These are phyloP conservation scores for Pseudogymnoascus sp. DNA, from an alignment of 2,329 filamentous ascomycete genomes.

Conservation along the genomic window DNA sequence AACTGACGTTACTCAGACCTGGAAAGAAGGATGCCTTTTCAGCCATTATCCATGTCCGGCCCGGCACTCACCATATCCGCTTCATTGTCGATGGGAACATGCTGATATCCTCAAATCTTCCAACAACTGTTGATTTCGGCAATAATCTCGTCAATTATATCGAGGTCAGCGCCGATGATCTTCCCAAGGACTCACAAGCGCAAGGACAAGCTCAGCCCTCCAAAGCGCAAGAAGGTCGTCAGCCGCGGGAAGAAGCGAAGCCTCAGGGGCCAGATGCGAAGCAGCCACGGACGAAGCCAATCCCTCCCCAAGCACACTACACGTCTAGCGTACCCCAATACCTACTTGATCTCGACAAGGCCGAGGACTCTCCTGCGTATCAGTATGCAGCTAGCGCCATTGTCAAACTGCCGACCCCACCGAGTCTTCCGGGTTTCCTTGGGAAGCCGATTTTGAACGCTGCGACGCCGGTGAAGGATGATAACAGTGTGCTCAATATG, in stretches of 20 bases:
- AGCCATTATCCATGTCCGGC: slow-evolving; percentile 72
- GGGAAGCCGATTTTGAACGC: slow-evolving; percentile 93
- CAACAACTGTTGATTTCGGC: slow-evolving; percentile 93
- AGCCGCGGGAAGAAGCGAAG: slow-evolving; percentile 21
- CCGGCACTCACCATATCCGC: slow-evolving; percentile 92
- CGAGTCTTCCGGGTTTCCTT: slow-evolving; percentile 79
- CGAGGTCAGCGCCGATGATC: slow-evolving; percentile 75
- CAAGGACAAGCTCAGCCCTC: slow-evolving; percentile 25
- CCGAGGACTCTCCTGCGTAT: slow-evolving; percentile 69
- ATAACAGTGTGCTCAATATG: slow-evolving; percentile 93
- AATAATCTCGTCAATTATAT: slow-evolving; percentile 99
- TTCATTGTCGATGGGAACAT: slow-evolving; percentile 94
- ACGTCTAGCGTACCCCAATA: slow-evolving; percentile 72
- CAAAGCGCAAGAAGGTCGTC: slow-evolving; percentile 25
- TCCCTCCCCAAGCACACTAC: slow-evolving; percentile 52
- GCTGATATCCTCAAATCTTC: slow-evolving; percentile 77
- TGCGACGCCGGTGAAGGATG: slow-evolving; percentile 87
- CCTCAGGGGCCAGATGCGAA: slow-evolving; percentile 37
- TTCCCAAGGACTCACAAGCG: slow-evolving; percentile 29
- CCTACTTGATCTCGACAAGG: slow-evolving; percentile 75
- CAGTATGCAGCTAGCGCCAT: slow-evolving; percentile 67
- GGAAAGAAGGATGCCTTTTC: slow-evolving; percentile 55
- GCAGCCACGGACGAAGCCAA: slow-evolving; percentile 46
- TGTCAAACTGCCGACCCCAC: slow-evolving; percentile 73
- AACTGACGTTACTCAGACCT: slow-evolving; percentile 22